phyloP scores from a whole-genome alignment of 2,329 filamentous ascomycete species.

The Exophiala viscosa region DNA sequence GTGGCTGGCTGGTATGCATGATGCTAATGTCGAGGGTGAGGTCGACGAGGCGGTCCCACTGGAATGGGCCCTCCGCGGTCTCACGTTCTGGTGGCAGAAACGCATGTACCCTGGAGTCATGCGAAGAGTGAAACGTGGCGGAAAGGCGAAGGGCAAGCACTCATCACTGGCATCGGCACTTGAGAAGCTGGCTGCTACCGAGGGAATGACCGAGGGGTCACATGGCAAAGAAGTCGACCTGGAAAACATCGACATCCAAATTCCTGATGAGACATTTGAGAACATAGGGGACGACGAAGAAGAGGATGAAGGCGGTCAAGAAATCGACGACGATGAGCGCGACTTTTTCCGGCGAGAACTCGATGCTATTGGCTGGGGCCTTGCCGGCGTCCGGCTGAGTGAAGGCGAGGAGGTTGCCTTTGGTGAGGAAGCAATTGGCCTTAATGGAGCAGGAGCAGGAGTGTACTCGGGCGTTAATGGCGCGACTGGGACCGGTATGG shows the following conservation, averaged over 20 bases:
- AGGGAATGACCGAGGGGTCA: constrained; percentile 25
- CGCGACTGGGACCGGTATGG: neutral
- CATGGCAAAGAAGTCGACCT: constrained; percentile 30
- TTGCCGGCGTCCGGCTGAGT: constrained; percentile 29
- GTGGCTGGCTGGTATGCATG: constrained; percentile 32
- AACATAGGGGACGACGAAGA: constrained; percentile 16
- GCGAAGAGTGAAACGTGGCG: constrained; percentile 43
- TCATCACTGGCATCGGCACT: neutral
- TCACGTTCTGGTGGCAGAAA: constrained; percentile 95
- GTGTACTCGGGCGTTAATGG: constrained; percentile 14
- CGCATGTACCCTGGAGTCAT: constrained; percentile 76
- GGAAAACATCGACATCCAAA: constrained; percentile 8
- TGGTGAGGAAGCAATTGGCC: constrained; percentile 26
- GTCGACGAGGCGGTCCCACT: constrained; percentile 89
- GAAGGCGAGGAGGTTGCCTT: constrained; percentile 29
- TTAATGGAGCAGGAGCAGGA: constrained; percentile 5
- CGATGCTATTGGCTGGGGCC: constrained; percentile 62
- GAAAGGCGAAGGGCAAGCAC: constrained; percentile 2
- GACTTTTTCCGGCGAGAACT: constrained; percentile 77
- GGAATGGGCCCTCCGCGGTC: constrained; percentile 80
- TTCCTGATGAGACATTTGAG: neutral
- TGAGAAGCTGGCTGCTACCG: neutral
- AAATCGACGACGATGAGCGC: constrained; percentile 65
- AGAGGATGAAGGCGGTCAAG: constrained; percentile 40
- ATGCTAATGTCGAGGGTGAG: constrained; percentile 81